A percentile compares a stretch with the other conserved stretches of the same genome.
phyloP scores from a whole-genome alignment of 371 early-diverging fungal genomes.

The Apophysomyces ossiformis region DNA sequence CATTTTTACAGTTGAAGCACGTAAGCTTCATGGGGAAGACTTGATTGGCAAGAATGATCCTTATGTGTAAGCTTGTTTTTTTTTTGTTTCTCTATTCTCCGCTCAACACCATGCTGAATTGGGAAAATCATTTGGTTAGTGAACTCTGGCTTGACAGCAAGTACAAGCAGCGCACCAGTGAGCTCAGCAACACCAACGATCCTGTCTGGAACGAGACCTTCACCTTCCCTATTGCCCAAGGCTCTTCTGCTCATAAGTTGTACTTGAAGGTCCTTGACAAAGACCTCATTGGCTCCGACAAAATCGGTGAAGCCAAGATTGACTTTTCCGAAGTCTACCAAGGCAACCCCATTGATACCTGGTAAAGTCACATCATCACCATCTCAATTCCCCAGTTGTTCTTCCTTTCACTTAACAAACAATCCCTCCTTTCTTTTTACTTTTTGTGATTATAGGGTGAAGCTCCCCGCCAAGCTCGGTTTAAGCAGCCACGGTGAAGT shows the following conservation, averaged over 20 bases:
- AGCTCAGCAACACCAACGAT: constrained; percentile 32
- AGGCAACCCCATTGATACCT: constrained; percentile 36
- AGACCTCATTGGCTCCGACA: constrained; percentile 37
- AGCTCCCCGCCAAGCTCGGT: constrained; percentile 47
- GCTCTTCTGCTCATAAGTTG: constrained; percentile 37
- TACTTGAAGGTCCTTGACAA: constrained; percentile 44
- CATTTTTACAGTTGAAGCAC: constrained; percentile 32
- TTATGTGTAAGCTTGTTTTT: constrained; percentile 25
- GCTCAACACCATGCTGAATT: neutral
- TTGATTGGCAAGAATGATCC: constrained; percentile 40
- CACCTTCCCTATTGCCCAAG: constrained; percentile 38
- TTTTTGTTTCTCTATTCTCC: neutral
- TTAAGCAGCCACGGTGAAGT: constrained; percentile 48
- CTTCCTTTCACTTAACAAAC: neutral
- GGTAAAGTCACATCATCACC: constrained; percentile 12
- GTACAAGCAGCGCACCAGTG: constrained; percentile 43
- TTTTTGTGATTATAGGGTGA: constrained; percentile 19
- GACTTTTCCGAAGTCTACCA: constrained; percentile 34
- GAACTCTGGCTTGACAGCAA: constrained; percentile 47
- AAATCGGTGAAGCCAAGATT: constrained; percentile 36
- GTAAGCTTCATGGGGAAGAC: constrained; percentile 42
- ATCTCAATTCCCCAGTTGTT: neutral
- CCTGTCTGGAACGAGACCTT: constrained; percentile 52
- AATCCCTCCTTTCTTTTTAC: no score
- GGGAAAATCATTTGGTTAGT: constrained; percentile 2